Conservation (phyloP, 2,329 filamentous ascomycete species). For the Magnaporthiopsis poae region DNA sequence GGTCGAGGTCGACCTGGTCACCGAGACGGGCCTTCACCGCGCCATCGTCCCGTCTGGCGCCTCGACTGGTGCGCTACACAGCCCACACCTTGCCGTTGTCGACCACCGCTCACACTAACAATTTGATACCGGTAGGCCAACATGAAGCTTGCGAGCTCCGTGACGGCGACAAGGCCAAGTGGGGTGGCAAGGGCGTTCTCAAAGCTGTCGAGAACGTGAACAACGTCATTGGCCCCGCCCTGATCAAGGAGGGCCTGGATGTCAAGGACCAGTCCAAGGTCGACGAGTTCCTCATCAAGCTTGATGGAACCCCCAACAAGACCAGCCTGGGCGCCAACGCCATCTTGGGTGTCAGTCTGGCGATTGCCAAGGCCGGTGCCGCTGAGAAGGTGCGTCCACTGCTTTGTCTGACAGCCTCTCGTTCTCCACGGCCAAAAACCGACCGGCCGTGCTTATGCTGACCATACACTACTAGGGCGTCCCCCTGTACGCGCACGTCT, state of each 20-base stretch:
- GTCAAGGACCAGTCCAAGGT: conserved; percentile 79
- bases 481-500: conserved; percentile 79
- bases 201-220: conserved; percentile 85
- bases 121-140: conserved; percentile 48
- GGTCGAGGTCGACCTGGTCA: conserved; percentile 95
- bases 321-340: conserved; percentile 80
- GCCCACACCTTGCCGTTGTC: neutral
- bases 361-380: conserved; percentile 78
- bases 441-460: conserved; percentile 2
- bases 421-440: neutral
- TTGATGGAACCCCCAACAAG: conserved; percentile 80
- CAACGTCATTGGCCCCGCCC: conserved; percentile 63
- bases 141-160: conserved; percentile 87
- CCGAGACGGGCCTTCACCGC: conserved; percentile 90
- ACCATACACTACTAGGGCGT: conserved; percentile 43
- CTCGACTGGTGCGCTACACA: conserved; percentile 64
- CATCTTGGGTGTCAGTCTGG: conserved; percentile 75
- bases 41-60: conserved; percentile 95
- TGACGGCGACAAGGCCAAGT: conserved; percentile 79
- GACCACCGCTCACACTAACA: conserved; percentile 7
- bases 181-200: conserved; percentile 77
- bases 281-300: conserved; percentile 74
- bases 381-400: conserved; percentile 59
- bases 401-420: neutral
- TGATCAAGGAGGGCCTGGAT: conserved; percentile 75